A percentile compares a stretch with the other conserved stretches of the same genome.
Conservation (phyloP, 2,329 filamentous ascomycete species). For the Neofusicoccum sp. region DNA sequence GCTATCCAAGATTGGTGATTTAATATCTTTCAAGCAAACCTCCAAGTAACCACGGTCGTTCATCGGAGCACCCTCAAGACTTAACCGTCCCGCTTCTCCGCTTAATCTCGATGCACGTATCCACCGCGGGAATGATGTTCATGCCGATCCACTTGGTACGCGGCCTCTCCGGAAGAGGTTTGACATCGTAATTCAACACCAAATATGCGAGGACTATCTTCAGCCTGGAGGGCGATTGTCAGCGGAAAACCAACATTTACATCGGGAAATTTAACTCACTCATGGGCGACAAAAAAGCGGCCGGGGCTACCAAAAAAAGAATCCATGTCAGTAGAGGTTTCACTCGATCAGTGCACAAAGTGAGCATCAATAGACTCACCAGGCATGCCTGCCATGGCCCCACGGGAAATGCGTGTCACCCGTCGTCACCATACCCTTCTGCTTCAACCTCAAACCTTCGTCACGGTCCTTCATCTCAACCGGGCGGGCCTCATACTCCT, state of each 20-base stretch:
- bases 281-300: conserved; percentile 20
- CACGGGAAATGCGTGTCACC: conserved; percentile 27
- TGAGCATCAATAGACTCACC: conserved; percentile 19
- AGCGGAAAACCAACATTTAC: no score
- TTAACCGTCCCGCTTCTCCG: background rate
- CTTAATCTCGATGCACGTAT: conserved; percentile 1
- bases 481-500: conserved; percentile 18
- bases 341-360: background rate
- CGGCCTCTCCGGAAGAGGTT: conserved; percentile 17
- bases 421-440: conserved; percentile 27
- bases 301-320: conserved; percentile 8
- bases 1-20: no score
- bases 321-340: background rate
- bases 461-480: background rate
- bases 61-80: no score
- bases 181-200: conserved; percentile 21
- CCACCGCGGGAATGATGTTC: background rate
- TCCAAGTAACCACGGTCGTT: background rate
- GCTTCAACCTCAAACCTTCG: conserved; percentile 3
- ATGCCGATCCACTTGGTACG: conserved; percentile 14
- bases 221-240: no score
- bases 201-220: conserved; percentile 23
- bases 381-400: conserved; percentile 33
- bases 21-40: background rate
- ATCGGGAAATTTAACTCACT: no score